Percentiles rank a stretch among this genome's conserved stretches.
Evolutionary conservation across 495 filamentous ascomycete species (phyloP).

Genomic region (Penicillium riverlandense): DNA sequence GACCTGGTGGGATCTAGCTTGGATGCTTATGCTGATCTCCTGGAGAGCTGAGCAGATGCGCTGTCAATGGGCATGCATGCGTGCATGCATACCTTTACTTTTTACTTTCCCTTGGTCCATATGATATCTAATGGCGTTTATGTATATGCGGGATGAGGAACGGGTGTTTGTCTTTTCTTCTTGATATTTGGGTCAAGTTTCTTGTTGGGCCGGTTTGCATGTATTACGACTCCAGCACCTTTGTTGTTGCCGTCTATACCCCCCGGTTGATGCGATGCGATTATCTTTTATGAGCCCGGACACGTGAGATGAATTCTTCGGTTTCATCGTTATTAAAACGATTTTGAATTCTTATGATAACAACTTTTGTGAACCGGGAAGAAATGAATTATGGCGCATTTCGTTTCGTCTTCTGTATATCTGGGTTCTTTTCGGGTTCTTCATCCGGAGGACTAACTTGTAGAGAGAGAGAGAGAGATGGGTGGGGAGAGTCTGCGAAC

Average conservation of each 20-base stretch:
- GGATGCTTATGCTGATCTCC: slow-evolving; percentile 36
- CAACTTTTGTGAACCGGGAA: too few relatives aligned
- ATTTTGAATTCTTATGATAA: too few relatives aligned
- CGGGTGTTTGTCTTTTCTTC: slow-evolving; percentile 1
- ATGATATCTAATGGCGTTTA: slow-evolving; percentile 11
- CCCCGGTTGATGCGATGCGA: slow-evolving; percentile 2
- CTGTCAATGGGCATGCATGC: neutral
- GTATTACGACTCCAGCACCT: slow-evolving; percentile 7
- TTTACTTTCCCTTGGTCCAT: slow-evolving; percentile 2
- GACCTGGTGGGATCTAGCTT: slow-evolving; percentile 42
- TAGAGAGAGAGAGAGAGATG: too few relatives aligned
- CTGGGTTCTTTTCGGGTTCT: too few relatives aligned
- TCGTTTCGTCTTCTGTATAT: too few relatives aligned
- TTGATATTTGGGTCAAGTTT: neutral
- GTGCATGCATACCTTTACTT: neutral
- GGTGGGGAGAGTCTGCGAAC: too few relatives aligned
- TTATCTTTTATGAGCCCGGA: slow-evolving; percentile 1
- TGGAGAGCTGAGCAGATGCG: slow-evolving; percentile 20
- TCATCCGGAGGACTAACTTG: too few relatives aligned
- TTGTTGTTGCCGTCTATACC: slow-evolving; percentile 13
- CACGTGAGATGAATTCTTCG: neutral
- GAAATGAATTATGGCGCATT: too few relatives aligned
- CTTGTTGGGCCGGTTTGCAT: slow-evolving; percentile 4
- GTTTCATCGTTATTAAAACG: neutral
- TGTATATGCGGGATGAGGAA: slow-evolving; percentile 10